These are phyloP conservation scores for Suhomyces pyralidae DNA, from an alignment of 805 yeast genomes.

Conservation along the genomic window DNA sequence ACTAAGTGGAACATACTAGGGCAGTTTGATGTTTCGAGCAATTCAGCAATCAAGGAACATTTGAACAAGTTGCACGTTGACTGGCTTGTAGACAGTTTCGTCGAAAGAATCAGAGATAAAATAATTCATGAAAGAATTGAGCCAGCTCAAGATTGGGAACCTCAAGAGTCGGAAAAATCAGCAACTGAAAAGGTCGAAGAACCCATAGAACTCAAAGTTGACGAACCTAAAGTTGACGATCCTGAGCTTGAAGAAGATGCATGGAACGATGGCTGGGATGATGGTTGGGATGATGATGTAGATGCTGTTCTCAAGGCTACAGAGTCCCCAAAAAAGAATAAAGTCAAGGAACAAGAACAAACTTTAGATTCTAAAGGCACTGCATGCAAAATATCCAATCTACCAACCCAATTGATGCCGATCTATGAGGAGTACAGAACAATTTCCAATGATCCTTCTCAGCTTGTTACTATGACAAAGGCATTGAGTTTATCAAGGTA, in stretches of 20 bases:
- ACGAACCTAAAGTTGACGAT: constrained; percentile 6
- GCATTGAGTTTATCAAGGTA: constrained; percentile 32
- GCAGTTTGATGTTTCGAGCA: constrained; percentile 9
- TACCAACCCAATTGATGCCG: constrained; percentile 20
- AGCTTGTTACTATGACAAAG: constrained; percentile 26
- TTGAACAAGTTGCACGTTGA: constrained; percentile 27
- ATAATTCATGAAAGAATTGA: constrained; percentile 1
- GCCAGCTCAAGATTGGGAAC: not conserved
- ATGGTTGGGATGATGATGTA: constrained; percentile 22
- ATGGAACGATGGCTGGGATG: constrained; percentile 30
- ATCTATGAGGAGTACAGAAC: constrained; percentile 21
- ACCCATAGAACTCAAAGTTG: not conserved
- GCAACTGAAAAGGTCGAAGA: not conserved
- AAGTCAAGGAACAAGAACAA: not conserved
- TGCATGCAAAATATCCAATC: constrained; percentile 15
- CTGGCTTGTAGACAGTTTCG: constrained; percentile 33
- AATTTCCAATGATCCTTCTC: constrained; percentile 16
- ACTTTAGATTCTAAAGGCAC: not conserved
- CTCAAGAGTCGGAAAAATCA: not conserved
- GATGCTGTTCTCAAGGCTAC: not conserved
- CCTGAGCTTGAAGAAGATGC: constrained; percentile 14
- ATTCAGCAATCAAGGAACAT: constrained; percentile 19
- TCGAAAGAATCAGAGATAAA: constrained; percentile 23
- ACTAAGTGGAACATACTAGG: constrained; percentile 22
- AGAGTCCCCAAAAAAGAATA: not conserved